Evolutionary conservation across 2,329 filamentous ascomycete genomes (phyloP).

Genomic region (Aspergillus floridensis): DNA sequence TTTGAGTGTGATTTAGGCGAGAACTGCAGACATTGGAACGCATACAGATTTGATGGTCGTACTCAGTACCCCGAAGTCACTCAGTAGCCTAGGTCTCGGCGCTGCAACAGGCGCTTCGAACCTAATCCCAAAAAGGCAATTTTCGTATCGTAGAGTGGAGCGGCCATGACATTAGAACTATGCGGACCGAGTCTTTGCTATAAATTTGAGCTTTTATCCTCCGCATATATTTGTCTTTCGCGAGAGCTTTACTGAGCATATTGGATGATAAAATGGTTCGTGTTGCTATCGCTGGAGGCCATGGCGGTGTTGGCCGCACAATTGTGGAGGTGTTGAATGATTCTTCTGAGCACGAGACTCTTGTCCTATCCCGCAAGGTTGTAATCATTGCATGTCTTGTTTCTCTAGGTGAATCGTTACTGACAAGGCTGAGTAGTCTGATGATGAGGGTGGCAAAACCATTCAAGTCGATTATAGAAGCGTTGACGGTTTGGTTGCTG

Average conservation of each 20-base stretch:
- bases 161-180: not conserved
- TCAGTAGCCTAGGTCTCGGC: too few species aligned
- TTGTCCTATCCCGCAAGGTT: conserved; percentile 8
- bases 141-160: not conserved
- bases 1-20: too few species aligned
- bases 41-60: too few species aligned
- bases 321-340: conserved; percentile 6
- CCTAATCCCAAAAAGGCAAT: too few species aligned
- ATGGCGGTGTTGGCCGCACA: conserved; percentile 8
- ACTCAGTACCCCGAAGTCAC: too few species aligned
- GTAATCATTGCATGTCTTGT: not conserved
- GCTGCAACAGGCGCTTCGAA: too few species aligned
- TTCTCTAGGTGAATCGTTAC: too few species aligned
- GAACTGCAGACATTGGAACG: too few species aligned
- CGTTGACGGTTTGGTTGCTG: conserved; percentile 19
- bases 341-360: not conserved
- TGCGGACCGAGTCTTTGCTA: not conserved
- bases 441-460: not conserved
- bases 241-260: not conserved
- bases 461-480: conserved; percentile 27
- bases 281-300: conserved; percentile 12
- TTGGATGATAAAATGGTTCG: conserved; percentile 6
- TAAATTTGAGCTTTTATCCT: not conserved
- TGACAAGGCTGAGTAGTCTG: not conserved
- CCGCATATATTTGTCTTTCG: not conserved